Evolutionary conservation across 1,284 basidiomycete genomes (phyloP).

Genomic region (Tilletiopsis washingtonensis): DNA sequence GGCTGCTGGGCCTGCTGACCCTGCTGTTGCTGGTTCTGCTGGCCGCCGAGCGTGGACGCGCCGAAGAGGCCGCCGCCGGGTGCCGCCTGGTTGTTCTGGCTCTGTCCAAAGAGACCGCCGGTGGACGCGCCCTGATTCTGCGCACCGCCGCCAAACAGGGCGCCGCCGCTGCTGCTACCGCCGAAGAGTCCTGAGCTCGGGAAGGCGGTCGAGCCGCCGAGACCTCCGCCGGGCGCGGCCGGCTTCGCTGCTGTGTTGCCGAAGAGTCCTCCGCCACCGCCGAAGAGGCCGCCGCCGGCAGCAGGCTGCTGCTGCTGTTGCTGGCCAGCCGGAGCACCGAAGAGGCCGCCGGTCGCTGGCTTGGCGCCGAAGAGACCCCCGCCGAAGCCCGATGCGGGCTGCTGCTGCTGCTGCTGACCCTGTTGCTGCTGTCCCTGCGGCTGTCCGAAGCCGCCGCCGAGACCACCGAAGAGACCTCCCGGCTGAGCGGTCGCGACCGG

Average conservation of each 20-base stretch:
- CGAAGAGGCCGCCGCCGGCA: constrained; percentile 15
- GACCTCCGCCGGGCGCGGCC: constrained; percentile 6
- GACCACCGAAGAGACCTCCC: constrained; percentile 28
- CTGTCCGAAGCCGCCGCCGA: constrained; percentile 29
- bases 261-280: constrained; percentile 14
- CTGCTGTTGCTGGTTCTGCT: constrained; percentile 19
- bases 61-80: constrained; percentile 7
- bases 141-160: constrained; percentile 52
- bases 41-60: neutral
- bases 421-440: constrained; percentile 19
- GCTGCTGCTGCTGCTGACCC: constrained; percentile 16
- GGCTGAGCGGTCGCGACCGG: constrained; percentile 27
- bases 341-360: constrained; percentile 13
- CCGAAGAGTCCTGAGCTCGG: constrained; percentile 13
- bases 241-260: constrained; percentile 17
- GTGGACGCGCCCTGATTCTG: constrained; percentile 8
- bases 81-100: constrained; percentile 13
- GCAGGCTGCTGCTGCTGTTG: constrained; percentile 12
- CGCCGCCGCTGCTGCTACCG: constrained; percentile 44
- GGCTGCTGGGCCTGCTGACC: constrained; percentile 47
- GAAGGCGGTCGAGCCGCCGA: neutral
- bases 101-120: constrained; percentile 27
- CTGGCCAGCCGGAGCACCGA: constrained; percentile 2
- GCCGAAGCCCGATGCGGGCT: constrained; percentile 23
- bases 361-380: constrained; percentile 31